Percentiles rank a stretch among this genome's conserved stretches.
phyloP scores from a whole-genome alignment of 1,139 yeast species.

The Blastobotrys buckinghamii region DNA sequence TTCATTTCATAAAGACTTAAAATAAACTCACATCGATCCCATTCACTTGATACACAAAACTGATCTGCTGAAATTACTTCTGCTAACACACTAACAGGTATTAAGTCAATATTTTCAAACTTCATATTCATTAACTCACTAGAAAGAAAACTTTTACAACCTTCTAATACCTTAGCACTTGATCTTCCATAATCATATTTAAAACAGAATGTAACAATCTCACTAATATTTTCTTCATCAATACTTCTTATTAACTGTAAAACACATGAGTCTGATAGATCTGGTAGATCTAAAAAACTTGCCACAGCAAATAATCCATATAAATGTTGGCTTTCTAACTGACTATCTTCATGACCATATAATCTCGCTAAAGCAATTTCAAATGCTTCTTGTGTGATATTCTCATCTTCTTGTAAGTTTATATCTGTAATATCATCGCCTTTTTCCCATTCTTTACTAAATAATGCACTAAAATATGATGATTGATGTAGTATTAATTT shows the following conservation, averaged over 20 bases:
- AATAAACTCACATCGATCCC: conserved; percentile 46
- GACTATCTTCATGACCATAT: conserved; percentile 38
- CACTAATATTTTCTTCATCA: conserved; percentile 34
- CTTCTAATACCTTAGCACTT: conserved; percentile 40
- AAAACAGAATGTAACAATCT: conserved; percentile 39
- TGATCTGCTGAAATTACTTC: conserved; percentile 44
- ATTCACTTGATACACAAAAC: conserved; percentile 47
- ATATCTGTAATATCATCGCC: conserved; percentile 26
- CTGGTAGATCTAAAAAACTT: conserved; percentile 42
- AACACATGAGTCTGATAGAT: conserved; percentile 41
- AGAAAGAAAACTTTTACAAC: conserved; percentile 41
- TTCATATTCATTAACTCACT: conserved; percentile 45
- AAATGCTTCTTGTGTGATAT: conserved; percentile 41
- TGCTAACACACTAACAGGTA: conserved; percentile 40
- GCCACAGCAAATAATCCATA: conserved; percentile 44
- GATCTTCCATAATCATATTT: conserved; percentile 42
- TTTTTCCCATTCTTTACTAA: conserved; percentile 41
- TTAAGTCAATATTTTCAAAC: conserved; percentile 40
- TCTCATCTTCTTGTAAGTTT: conserved; percentile 37
- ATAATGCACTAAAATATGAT: conserved; percentile 43
- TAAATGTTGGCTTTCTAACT: conserved; percentile 32
- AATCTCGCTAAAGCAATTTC: conserved; percentile 41
- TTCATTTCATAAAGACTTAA: conserved; percentile 23
- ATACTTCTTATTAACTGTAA: conserved; percentile 35
- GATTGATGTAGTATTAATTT: conserved; percentile 41